A percentile compares a stretch with the other conserved stretches of the same genome.
Evolutionary conservation across 352 stramenopile genomes (phyloP).

Genomic region (Pythium rhizo-oryzae): DNA sequence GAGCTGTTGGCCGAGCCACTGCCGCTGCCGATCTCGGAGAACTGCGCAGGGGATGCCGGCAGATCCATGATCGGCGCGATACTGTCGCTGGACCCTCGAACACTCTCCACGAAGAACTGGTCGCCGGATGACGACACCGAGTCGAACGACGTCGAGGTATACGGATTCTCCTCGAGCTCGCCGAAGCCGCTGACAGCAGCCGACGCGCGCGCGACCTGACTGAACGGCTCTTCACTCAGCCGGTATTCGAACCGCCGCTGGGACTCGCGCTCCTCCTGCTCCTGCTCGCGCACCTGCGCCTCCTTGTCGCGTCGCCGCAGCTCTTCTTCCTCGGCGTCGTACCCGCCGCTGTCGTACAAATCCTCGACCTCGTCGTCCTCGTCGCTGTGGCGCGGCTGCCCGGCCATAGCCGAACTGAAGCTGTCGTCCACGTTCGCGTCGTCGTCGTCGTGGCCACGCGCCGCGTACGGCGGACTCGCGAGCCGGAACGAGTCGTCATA

Average conservation of each 20-base stretch:
- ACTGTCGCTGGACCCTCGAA: slow-evolving; percentile 29
- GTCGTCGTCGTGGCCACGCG: neutral
- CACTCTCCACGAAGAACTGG: slow-evolving; percentile 28
- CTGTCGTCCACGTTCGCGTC: slow-evolving; percentile 14
- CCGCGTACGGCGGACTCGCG: too few species aligned
- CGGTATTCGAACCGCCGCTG: neutral
- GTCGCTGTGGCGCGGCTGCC: neutral
- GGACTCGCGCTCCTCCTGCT: neutral
- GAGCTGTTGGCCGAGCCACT: neutral
- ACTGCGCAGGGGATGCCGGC: slow-evolving; percentile 7
- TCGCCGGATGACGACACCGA: slow-evolving; percentile 18
- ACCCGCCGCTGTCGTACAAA: slow-evolving; percentile 10
- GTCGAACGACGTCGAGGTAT: slow-evolving; percentile 12
- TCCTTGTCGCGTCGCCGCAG: slow-evolving; percentile 6
- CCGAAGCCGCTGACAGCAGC: neutral
- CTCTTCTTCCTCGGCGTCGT: slow-evolving; percentile 24
- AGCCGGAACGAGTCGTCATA: too few species aligned
- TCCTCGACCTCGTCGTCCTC: slow-evolving; percentile 10
- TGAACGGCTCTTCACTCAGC: slow-evolving; percentile 19
- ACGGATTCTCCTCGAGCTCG: neutral
- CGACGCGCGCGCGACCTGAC: slow-evolving; percentile 11
- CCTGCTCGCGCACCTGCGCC: slow-evolving; percentile 1
- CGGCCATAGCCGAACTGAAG: slow-evolving; percentile 10
- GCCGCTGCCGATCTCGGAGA: neutral
- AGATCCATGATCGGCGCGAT: slow-evolving; percentile 26